Base-by-base conservation (phyloP, 2,329 filamentous ascomycete species). In the Aureobasidium leucospermi region DNA sequence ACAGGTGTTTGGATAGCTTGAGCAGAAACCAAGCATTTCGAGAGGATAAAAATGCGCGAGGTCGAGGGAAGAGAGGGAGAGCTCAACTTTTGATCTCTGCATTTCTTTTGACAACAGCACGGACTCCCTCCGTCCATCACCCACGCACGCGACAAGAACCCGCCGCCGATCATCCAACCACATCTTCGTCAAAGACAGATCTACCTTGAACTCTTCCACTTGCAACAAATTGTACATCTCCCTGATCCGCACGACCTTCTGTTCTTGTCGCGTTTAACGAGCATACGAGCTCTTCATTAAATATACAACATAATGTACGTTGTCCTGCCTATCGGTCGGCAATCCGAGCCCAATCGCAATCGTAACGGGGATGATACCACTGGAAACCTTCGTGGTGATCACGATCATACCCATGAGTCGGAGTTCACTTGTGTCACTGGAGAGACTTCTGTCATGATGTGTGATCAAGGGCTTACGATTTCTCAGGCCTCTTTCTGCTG, bases 401-500 rank as follows among this genome's bases (percentile, higher is more conserved):
- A 23, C 23, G 23, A 23, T 23, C 23, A 23, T 23, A 23, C 23
- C 23, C 23, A 23, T 23, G 23, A 23, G 23, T 23, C 23, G 23
- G 23, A 2, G 23, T 23, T 23, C 23, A 23, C 23, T 4, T 23
- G 23, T 23, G 23, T 23, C 23, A 23, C 23, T 23, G 23, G 23
- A 23, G 23, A 23, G 23, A 23, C 23, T 23, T 23, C 23, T 23
- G 23, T 23, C 23, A 23, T 23, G 23, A 23, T 23, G 23, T 23
- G 23, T 23, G 23, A 0, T 23, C 5, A 16, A 48, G 19, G 11
- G 31, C 46, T 48, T 34, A 48, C 46, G 32, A 15, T 48, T 9
- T 39, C n/a, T 16, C 4, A 60, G 63, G 61, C 74, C 76, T 56
- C 65, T 79, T 60, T 81, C 80, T 4, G 77, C 79, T 6, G 81